Base-by-base conservation (phyloP, 2,329 filamentous ascomycete genomes). In the Colletotrichum tropicicola region DNA sequence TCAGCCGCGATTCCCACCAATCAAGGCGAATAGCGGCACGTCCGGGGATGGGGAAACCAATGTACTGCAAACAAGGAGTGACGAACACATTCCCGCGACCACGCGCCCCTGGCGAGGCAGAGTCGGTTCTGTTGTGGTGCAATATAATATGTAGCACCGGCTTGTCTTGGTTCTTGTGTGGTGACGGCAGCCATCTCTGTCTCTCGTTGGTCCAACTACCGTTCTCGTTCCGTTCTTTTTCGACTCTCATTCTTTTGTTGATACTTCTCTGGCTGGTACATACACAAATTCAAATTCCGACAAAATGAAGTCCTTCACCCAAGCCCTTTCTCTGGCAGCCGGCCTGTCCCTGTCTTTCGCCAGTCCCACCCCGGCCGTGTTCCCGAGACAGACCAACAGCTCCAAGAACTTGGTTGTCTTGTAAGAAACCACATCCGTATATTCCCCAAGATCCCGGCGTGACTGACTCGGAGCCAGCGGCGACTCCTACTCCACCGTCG, bases 401-500 rank as follows among this genome's bases (percentile, higher is more conserved):
- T 49, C 56, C 32, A 65, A 55, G 49, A 60, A 30, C 23, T 15
- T 65, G 49, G 44, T 65, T 3, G 61, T 65, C 28, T 65, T 65
- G 61, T 65, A 44, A 61, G 61, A 13, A 8, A 9, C 15, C 17
- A 5, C 25, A 10, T 13, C 13, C 15, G 19, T n/a, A 7, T 25
- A 25, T 15, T 6, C 4, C 15, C 10, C 21, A 12, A 17, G 19
- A 4, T 8, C 19, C 6, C n/a, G 3, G 1, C 17, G 5, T 8
- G 17, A 43, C 39, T 68, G 4, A 69, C 55, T 30, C 43, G 4
- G 5, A 13, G 30, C 44, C 10, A 85, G 84, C 69, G 87, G 87
- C 44, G 85, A 89, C 70, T 88, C 85, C 5, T 89, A 89, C 74
- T 85, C 85, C 2, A 82, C 83, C 68, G 88, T 85, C 2, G 84